phyloP scores from a whole-genome alignment of 495 filamentous ascomycete species.

The Penicillium atrosanguineum region DNA sequence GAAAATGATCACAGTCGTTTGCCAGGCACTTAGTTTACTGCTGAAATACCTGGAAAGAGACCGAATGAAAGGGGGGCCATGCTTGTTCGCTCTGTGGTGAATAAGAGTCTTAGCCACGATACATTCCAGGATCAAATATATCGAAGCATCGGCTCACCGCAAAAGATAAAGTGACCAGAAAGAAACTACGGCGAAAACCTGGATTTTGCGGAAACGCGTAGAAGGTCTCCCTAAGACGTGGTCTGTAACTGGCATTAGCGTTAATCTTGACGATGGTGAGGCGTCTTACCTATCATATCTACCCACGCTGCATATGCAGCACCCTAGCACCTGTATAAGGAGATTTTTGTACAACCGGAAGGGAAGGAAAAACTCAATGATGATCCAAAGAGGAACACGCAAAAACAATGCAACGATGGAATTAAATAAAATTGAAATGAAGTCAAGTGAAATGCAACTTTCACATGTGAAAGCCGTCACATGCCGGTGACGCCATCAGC shows the following conservation, averaged over 20 bases:
- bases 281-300: constrained; percentile 36
- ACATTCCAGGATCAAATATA: neutral
- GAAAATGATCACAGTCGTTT: constrained; percentile 81
- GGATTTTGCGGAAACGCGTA: constrained; percentile 83
- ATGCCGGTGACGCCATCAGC: constrained; percentile 27
- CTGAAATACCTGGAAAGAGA: constrained; percentile 68
- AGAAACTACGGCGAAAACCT: constrained; percentile 84
- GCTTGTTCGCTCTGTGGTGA: constrained; percentile 65
- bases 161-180: constrained; percentile 89
- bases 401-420: neutral
- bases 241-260: constrained; percentile 46
- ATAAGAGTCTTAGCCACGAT: neutral
- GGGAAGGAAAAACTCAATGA: neutral
- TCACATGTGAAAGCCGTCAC: constrained; percentile 38
- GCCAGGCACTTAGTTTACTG: constrained; percentile 76
- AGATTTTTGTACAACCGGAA: neutral
- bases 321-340: neutral
- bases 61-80: constrained; percentile 80
- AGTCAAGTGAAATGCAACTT: neutral
- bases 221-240: constrained; percentile 92
- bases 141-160: constrained; percentile 45
- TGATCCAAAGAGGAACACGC: neutral
- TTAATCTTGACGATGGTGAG: neutral
- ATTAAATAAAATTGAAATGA: neutral
- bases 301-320: constrained; percentile 1